These are phyloP conservation scores for Hebeloma cylindrosporum DNA, from an alignment of 768 basidiomycete genomes.

Conservation along the genomic window DNA sequence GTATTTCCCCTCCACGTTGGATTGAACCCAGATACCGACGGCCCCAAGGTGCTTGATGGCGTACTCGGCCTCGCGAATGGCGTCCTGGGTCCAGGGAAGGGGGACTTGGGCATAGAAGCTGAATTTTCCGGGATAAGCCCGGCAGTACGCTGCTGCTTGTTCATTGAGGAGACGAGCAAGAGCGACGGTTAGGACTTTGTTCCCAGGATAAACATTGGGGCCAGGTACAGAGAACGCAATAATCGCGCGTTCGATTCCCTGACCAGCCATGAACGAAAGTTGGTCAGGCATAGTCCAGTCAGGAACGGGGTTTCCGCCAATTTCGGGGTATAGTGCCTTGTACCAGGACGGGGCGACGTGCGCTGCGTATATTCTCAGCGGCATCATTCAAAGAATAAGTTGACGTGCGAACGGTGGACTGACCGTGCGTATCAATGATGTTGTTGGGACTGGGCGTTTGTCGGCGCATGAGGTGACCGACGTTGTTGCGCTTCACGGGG, in stretches of 20 bases:
- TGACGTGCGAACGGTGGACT: constrained; percentile 4
- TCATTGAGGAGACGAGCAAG: constrained; percentile 39
- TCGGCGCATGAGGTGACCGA: constrained; percentile 16
- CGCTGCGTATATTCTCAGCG: constrained; percentile 15
- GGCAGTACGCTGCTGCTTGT: constrained; percentile 33
- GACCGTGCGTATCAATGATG: constrained; percentile 34
- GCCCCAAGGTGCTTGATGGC: constrained; percentile 34
- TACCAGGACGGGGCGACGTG: constrained; percentile 36
- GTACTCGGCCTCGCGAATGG: constrained; percentile 33
- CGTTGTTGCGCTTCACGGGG: constrained; percentile 5
- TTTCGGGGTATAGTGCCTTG: constrained; percentile 26
- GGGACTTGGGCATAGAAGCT: constrained; percentile 37
- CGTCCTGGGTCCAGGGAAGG: constrained; percentile 33
- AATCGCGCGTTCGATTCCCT: constrained; percentile 31
- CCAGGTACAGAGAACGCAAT: constrained; percentile 34
- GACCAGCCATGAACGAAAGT: constrained; percentile 31
- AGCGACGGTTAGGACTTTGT: constrained; percentile 28
- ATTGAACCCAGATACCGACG: constrained; percentile 32
- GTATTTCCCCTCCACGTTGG: constrained; percentile 34
- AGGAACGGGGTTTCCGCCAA: constrained; percentile 32
- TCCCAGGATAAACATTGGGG: constrained; percentile 31
- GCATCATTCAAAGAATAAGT: not conserved
- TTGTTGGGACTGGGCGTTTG: constrained; percentile 17
- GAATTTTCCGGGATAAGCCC: constrained; percentile 27
- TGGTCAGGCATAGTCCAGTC: constrained; percentile 29